These are phyloP conservation scores for Tulasnella sp. DNA, from an alignment of 768 basidiomycete species.

Conservation along the genomic window DNA sequence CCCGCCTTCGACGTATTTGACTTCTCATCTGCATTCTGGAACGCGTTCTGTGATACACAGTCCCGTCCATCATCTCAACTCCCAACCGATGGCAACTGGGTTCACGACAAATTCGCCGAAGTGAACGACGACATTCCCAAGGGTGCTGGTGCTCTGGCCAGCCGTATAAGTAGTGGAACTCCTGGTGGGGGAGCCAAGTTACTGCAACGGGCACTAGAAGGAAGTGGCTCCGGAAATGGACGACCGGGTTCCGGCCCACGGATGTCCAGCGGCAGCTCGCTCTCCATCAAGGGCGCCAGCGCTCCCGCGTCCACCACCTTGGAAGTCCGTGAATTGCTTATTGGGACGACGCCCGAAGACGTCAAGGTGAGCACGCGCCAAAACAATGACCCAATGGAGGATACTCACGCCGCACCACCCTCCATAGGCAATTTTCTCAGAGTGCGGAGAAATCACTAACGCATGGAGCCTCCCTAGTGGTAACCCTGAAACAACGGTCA, in stretches of 20 bases:
- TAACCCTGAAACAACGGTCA: slow-evolving; percentile 1
- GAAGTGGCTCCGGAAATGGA: background rate
- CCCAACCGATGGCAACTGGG: slow-evolving; percentile 10
- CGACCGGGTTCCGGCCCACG: slow-evolving; percentile 2
- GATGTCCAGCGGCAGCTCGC: slow-evolving; percentile 4
- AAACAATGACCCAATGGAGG: background rate
- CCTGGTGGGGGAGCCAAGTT: slow-evolving; percentile 2
- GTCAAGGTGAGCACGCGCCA: slow-evolving; percentile 1
- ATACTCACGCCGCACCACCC: background rate
- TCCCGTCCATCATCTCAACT: slow-evolving; percentile 1
- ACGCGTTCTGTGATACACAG: slow-evolving; percentile 1
- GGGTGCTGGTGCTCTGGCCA: slow-evolving; percentile 1
- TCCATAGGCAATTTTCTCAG: slow-evolving; percentile 8
- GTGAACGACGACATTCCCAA: slow-evolving; percentile 8
- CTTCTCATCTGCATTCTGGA: background rate
- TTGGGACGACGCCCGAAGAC: slow-evolving; percentile 8
- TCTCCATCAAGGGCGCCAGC: slow-evolving; percentile 12
- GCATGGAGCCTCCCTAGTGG: slow-evolving; percentile 8
- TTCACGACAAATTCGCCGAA: slow-evolving; percentile 16
- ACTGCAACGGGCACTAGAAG: background rate
- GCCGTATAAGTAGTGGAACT: slow-evolving; percentile 8
- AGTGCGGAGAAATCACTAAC: slow-evolving; percentile 11
- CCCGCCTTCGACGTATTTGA: background rate
- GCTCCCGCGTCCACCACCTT: slow-evolving; percentile 2
- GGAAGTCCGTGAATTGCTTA: slow-evolving; percentile 11